Evolutionary conservation across 2,329 filamentous ascomycete genomes (phyloP), one percentile per base, ranked within the genome.

Genomic region (Didymella glomerata): DNA sequence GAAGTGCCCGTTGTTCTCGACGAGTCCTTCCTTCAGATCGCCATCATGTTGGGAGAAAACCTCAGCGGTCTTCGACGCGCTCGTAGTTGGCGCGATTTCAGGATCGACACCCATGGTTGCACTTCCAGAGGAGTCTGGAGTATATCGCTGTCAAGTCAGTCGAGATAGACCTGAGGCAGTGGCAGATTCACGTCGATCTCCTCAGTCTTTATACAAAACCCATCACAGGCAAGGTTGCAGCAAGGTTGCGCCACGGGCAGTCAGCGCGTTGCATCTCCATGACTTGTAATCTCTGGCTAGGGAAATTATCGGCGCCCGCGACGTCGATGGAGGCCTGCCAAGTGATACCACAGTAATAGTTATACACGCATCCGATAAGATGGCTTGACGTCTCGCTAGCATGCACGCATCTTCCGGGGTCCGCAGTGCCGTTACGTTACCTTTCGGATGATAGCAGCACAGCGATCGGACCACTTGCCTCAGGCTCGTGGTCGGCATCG

Each of bases 1-100:
- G 36, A 60, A 60, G 30, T 60, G 57, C 1, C 28, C 14, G 11
- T 60, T 60, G 27, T 52, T 45, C 18, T 54, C 57, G n/a, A 60
- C 41, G 20, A 52, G 25, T 2, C 52, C 52, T 10, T 48, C 36
- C 38, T 60, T 60, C 13, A 60, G 10, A 34, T 60, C 57, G 10
- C 18, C 30, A 11, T 55, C 57, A 24, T 52, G 51, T 13, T 60
- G 57, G 27, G 57, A 55, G 3, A 11, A n/a, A 6, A 48, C 42
- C 2, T 60, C 57, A 6, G 48, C 47, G 1, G 47, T 48, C 28
- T 52, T 52, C 36, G 47, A 44, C 5, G 34, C 42, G 20, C 51
- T 54, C 14, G 41, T 48, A 3, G 46, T 45, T 1, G 14, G 51
- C 27, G 36, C 52, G 20, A 56, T 60, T 52, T 60, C 57, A 13